Evolutionary conservation across 352 stramenopile genomes (phyloP).

Genomic region (Achlya hypogyna): DNA sequence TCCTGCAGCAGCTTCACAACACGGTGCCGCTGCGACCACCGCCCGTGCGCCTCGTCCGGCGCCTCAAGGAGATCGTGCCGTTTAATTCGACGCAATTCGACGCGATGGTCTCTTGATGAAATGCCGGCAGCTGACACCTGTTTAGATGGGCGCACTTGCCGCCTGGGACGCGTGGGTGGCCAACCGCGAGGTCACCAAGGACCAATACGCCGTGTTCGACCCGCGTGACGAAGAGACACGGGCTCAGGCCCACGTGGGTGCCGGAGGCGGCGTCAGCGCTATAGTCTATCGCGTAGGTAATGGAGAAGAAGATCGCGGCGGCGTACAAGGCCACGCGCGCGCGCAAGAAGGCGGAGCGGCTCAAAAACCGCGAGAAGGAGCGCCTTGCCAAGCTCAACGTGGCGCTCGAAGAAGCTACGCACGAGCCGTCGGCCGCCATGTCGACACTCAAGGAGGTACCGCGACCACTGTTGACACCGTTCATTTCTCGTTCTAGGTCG

Average conservation of each 20-base stretch:
- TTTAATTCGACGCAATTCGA: conserved; percentile 22
- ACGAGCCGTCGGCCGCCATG: conserved; percentile 30
- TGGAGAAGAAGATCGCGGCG: conserved; percentile 61
- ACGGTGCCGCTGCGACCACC: conserved; percentile 4
- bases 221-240: conserved; percentile 40
- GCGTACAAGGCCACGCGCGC: conserved; percentile 55
- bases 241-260: conserved; percentile 13
- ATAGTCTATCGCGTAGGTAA: conserved; percentile 14
- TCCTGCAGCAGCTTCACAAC: conserved; percentile 28
- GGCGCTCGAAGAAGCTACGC: conserved; percentile 9
- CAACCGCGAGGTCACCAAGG: conserved; percentile 45
- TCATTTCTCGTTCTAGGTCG: conserved; percentile 14
- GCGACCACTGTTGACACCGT: conserved; percentile 1
- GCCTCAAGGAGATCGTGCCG: conserved; percentile 36
- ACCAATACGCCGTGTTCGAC: conserved; percentile 57
- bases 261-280: not conserved
- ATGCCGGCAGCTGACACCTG: conserved; percentile 20
- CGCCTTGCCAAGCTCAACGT: conserved; percentile 23
- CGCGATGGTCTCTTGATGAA: not conserved
- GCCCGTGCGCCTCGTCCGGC: conserved; percentile 40
- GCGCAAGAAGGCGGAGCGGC: conserved; percentile 48
- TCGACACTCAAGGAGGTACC: conserved; percentile 55
- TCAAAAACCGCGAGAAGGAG: conserved; percentile 41
- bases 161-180: conserved; percentile 43
- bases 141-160: conserved; percentile 32